Percentiles rank a stretch among this genome's conserved stretches.
phyloP scores from a whole-genome alignment of 768 basidiomycete species.

The Sistotremastrum suecicum region DNA sequence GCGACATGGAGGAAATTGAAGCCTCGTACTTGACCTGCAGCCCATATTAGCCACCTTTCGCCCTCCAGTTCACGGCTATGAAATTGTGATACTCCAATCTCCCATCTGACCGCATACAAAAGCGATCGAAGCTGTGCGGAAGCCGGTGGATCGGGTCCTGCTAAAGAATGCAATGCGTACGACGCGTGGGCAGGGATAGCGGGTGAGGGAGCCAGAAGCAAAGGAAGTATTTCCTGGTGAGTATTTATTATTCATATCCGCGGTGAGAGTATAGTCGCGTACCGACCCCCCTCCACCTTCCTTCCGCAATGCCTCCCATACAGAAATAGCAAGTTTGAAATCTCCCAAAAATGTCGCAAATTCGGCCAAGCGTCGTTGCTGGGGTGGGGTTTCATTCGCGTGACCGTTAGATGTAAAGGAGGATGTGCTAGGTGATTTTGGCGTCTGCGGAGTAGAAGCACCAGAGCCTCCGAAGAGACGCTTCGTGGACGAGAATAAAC shows the following conservation, averaged over 20 bases:
- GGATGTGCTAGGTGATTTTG: slow-evolving; percentile 24
- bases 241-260: slow-evolving; percentile 2
- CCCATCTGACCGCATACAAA: slow-evolving; percentile 64
- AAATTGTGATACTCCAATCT: slow-evolving; percentile 43
- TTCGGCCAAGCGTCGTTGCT: slow-evolving; percentile 83
- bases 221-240: slow-evolving; percentile 64
- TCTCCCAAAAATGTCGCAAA: slow-evolving; percentile 90
- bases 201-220: slow-evolving; percentile 55
- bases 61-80: slow-evolving; percentile 45
- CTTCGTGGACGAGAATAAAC: slow-evolving; percentile 76
- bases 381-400: slow-evolving; percentile 32
- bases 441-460: slow-evolving; percentile 21
- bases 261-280: slow-evolving; percentile 15
- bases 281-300: slow-evolving; percentile 84
- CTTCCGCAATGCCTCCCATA: slow-evolving; percentile 82
- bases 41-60: slow-evolving; percentile 78
- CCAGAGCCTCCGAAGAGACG: slow-evolving; percentile 62
- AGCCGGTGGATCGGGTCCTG: slow-evolving; percentile 34
- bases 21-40: slow-evolving; percentile 59
- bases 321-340: slow-evolving; percentile 61
- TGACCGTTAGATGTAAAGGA: slow-evolving; percentile 21
- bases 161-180: slow-evolving; percentile 35
- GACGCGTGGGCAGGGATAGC: slow-evolving; percentile 44
- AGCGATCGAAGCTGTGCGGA: slow-evolving; percentile 57
- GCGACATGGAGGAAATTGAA: not conserved